Evolutionary conservation across 345 rosid species (phyloP), one percentile per base, ranked within the genome.

Genomic region (Eucalyptus virginea): DNA sequence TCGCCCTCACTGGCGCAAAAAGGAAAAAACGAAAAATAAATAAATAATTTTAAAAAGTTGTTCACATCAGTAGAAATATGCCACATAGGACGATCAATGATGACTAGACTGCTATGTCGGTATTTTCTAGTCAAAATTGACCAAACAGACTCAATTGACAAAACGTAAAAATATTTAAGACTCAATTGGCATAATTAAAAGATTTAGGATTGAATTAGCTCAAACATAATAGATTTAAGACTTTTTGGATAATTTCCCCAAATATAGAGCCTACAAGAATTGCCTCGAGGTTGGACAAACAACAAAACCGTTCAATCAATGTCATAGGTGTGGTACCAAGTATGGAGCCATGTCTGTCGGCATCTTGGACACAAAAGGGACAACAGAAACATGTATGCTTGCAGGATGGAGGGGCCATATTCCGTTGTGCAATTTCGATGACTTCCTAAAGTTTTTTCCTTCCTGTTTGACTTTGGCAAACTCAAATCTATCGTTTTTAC

Each of bases 121-220:
- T 52, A 52, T 52, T 52, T 52, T 19, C 2, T 52, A 1, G 0
- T 56, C 3, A 56, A 56, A 56, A 56, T 24, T 56, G 6, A 56
- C 6, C 6, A 2, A 5, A 56, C 24, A 3, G 3, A 56, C 28
- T 56, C 3, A 56, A 56, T 4, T 4, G 11, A 9, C 5, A 52
- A 52, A 19, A 19, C 1, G 2, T 52, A 4, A 56, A 56, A 56
- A 56, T 4, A 5, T 56, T 56, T 56, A 56, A 23, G 0, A 56
- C 12, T 56, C 30, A 56, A 24, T 56, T 56, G 7, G 3, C 14
- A 24, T 0, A 56, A 23, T 10, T 4, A 56, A 24, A 56, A 56
- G 0, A 56, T 10, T 56, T 24, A 56, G 0, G 3, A 56, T 1
- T 56, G 30, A 56, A 56, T 4, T 56, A 26, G 0, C 62, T 26